These are phyloP conservation scores for Cordyceps tenuipes DNA, from an alignment of 2,329 filamentous ascomycete species.

Conservation along the genomic window DNA sequence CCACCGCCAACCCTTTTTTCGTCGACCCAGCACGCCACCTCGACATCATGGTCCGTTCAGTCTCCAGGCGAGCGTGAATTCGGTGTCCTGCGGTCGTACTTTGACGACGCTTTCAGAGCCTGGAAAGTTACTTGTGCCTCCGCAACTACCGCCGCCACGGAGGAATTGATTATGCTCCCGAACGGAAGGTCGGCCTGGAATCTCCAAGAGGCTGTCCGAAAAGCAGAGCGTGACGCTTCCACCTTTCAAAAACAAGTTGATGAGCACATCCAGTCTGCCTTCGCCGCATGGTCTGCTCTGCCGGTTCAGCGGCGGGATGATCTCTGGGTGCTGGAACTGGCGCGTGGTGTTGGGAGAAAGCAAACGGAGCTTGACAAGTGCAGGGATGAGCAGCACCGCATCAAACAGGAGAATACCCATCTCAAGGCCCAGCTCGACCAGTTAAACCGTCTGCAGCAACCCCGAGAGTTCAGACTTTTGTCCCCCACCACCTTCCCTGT, in stretches of 20 bases:
- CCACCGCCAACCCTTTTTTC: slow-evolving; percentile 77
- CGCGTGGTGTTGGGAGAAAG: slow-evolving; percentile 48
- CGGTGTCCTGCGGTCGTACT: slow-evolving; percentile 59
- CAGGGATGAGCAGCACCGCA: slow-evolving; percentile 39
- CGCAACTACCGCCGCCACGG: slow-evolving; percentile 39
- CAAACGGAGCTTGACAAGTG: slow-evolving; percentile 46
- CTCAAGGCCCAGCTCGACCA: slow-evolving; percentile 52
- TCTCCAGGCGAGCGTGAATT: slow-evolving; percentile 68
- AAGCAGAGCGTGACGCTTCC: slow-evolving; percentile 44
- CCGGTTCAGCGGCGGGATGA: slow-evolving; percentile 46
- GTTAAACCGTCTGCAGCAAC: slow-evolving; percentile 49
- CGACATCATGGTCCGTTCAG: slow-evolving; percentile 71
- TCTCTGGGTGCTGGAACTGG: slow-evolving; percentile 54
- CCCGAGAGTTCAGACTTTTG: slow-evolving; percentile 48
- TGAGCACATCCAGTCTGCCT: slow-evolving; percentile 70
- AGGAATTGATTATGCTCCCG: slow-evolving; percentile 44
- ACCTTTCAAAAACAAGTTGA: slow-evolving; percentile 60
- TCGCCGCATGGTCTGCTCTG: slow-evolving; percentile 65
- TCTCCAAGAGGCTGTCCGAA: slow-evolving; percentile 38
- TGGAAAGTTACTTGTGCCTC: slow-evolving; percentile 51
- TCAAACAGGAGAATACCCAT: slow-evolving; percentile 49
- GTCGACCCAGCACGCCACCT: slow-evolving; percentile 67
- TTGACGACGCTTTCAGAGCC: slow-evolving; percentile 57
- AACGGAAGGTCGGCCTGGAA: slow-evolving; percentile 30
- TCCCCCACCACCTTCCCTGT: slow-evolving; percentile 45